Evolutionary conservation across 768 basidiomycete species (phyloP).

Genomic region (Lyophyllum decastes): DNA sequence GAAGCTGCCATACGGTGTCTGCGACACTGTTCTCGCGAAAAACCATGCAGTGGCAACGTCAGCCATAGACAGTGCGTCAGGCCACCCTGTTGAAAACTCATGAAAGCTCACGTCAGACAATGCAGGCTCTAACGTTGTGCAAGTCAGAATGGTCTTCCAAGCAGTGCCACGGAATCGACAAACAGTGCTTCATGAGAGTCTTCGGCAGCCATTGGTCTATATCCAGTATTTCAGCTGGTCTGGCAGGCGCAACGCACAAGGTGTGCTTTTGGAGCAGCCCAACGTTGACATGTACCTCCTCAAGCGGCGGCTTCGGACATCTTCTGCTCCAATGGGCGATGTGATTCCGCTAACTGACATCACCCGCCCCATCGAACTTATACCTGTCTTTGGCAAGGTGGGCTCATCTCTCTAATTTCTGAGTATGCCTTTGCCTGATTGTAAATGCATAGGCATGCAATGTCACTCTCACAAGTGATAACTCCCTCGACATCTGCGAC

Average conservation of each 20-base stretch:
- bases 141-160: background rate
- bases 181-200: background rate
- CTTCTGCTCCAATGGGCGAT: background rate
- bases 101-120: background rate
- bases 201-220: background rate
- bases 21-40: slow-evolving; percentile 1
- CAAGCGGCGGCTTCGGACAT: background rate
- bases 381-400: background rate
- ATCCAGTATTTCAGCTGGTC: background rate
- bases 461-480: background rate
- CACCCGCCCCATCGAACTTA: background rate
- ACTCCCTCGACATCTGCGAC: background rate
- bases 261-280: background rate
- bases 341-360: background rate
- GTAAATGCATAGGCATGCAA: background rate
- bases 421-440: background rate
- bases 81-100: background rate
- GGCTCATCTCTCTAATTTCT: background rate
- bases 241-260: background rate
- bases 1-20: background rate
- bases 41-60: background rate
- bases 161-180: background rate
- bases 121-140: background rate
- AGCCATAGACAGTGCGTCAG: background rate
- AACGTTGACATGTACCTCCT: background rate